These are phyloP conservation scores for Vigna mungo DNA, from an alignment of 306 rosid genomes.

Conservation along the genomic window DNA sequence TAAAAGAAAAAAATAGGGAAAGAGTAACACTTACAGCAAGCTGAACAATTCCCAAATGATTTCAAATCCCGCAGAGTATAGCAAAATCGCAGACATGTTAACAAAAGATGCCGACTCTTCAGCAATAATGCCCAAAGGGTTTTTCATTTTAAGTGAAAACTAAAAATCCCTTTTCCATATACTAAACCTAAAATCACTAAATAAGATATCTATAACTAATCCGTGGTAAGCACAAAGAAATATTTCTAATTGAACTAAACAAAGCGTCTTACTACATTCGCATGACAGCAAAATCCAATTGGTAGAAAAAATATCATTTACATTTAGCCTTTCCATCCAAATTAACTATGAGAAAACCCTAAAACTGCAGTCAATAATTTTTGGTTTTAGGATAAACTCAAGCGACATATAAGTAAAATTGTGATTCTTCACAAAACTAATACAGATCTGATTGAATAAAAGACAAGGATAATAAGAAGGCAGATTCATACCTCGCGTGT, in stretches of 20 bases:
- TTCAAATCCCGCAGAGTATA: not conserved
- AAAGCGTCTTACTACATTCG: too few species aligned
- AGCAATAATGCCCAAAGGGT: not conserved
- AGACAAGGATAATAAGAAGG: not conserved
- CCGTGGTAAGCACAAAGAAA: too few species aligned
- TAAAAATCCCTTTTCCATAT: not conserved
- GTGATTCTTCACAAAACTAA: not conserved
- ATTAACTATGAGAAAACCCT: not conserved
- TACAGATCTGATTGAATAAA: not conserved
- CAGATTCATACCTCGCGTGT: constrained; percentile 17
- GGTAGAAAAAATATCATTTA: too few species aligned
- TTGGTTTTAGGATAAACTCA: not conserved
- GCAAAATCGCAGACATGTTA: not conserved
- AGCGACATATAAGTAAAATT: not conserved
- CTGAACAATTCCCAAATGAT: not conserved
- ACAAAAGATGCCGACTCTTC: not conserved
- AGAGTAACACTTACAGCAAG: too few species aligned
- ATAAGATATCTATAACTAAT: too few species aligned
- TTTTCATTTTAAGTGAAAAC: not conserved
- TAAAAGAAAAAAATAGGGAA: too few species aligned
- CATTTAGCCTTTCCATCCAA: not conserved
- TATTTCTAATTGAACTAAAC: too few species aligned
- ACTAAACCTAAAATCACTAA: not conserved
- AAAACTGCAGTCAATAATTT: not conserved
- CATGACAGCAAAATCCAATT: too few species aligned